Percentiles rank a stretch among this genome's conserved stretches.
Conservation (phyloP, 176 grass and related monocot genomes). For the Rhynchospora tenuis region DNA sequence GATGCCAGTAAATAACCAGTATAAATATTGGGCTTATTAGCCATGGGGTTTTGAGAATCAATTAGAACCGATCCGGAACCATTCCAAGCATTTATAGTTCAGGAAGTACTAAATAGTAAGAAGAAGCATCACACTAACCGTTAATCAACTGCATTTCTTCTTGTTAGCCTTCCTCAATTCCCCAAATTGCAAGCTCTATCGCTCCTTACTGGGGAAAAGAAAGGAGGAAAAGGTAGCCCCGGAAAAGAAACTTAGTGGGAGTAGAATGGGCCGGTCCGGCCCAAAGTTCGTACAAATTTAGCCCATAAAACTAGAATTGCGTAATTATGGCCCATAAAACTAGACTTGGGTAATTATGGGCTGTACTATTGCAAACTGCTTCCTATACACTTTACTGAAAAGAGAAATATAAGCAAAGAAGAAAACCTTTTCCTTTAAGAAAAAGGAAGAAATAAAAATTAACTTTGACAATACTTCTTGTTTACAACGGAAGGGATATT, state of each 20-base stretch:
- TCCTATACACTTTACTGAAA: not conserved
- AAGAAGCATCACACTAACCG: not conserved
- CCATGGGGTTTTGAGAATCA: not conserved
- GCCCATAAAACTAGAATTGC: not conserved
- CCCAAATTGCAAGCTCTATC: not conserved
- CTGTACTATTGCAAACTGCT: not conserved
- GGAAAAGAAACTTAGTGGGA: not conserved
- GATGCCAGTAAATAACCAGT: not conserved
- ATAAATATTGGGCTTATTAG: not conserved
- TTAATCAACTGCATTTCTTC: slow-evolving; percentile 2
- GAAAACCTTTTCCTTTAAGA: not conserved
- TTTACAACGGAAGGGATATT: not conserved
- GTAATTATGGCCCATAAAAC: not conserved
- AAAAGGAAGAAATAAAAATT: not conserved
- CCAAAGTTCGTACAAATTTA: not conserved
- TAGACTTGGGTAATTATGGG: not conserved
- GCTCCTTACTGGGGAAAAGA: not conserved
- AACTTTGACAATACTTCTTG: not conserved
- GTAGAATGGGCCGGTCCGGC: not conserved
- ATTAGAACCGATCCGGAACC: not conserved
- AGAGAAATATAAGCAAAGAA: not conserved
- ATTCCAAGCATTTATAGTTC: not conserved
- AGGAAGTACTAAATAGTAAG: not conserved
- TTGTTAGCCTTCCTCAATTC: not conserved
- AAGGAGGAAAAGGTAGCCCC: not conserved